A percentile compares a stretch with the other conserved stretches of the same genome.
phyloP scores from a whole-genome alignment of 1,284 basidiomycete genomes.

The Moniliella sp. region DNA sequence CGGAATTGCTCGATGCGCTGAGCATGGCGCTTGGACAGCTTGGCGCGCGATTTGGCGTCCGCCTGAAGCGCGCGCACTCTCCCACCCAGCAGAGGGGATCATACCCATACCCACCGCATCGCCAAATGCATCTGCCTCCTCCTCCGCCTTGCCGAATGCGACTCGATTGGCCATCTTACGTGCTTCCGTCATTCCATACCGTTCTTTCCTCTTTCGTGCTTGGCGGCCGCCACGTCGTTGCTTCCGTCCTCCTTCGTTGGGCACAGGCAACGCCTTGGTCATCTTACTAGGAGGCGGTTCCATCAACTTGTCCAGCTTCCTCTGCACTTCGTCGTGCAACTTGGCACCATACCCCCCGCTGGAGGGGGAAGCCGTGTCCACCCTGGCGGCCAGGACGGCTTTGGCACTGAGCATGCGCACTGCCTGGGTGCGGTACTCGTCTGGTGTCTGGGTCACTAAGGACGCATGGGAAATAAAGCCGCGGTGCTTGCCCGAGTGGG shows the following conservation, averaged over 20 bases:
- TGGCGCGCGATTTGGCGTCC: constrained; percentile 55
- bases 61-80: constrained; percentile 65
- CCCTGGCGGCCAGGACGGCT: constrained; percentile 64
- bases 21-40: constrained; percentile 87
- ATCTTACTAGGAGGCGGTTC: constrained; percentile 87
- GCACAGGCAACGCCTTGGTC: constrained; percentile 79
- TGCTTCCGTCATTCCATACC: constrained; percentile 83
- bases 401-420: constrained; percentile 85
- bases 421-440: constrained; percentile 76
- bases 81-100: constrained; percentile 60
- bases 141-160: constrained; percentile 81
- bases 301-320: constrained; percentile 69
- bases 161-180: constrained; percentile 90
- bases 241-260: constrained; percentile 75
- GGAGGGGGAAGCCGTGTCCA: constrained; percentile 58
- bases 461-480: constrained; percentile 89
- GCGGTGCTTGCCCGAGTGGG: constrained; percentile 59
- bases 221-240: constrained; percentile 70
- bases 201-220: constrained; percentile 86
- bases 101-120: constrained; percentile 90
- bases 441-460: constrained; percentile 58
- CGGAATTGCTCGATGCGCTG: constrained; percentile 42
- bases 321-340: constrained; percentile 64
- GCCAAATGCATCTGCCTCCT: constrained; percentile 86
- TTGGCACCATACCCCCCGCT: constrained; percentile 62